Conservation (phyloP, 2,329 filamentous ascomycete genomes). For the Chrysoporthe cubensis region DNA sequence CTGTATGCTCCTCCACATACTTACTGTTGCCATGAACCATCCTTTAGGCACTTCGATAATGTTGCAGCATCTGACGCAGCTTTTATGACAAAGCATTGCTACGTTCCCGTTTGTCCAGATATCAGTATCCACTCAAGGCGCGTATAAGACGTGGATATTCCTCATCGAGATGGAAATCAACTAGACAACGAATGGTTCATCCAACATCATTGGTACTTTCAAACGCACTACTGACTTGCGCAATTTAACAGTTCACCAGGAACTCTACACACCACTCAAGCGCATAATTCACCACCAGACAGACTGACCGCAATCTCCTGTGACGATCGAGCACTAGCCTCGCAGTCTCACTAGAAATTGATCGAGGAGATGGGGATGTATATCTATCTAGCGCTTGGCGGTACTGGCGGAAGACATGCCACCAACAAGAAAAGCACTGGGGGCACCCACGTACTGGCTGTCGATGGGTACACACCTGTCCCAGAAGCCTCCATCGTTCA, state of each 20-base stretch:
- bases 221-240: background rate
- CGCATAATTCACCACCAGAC: background rate
- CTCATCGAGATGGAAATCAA: slow-evolving; percentile 1
- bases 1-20: background rate
- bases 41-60: slow-evolving; percentile 1
- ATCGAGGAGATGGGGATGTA: slow-evolving; percentile 10
- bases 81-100: slow-evolving; percentile 17
- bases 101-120: slow-evolving; percentile 1
- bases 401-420: slow-evolving; percentile 1
- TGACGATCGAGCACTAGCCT: background rate
- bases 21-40: slow-evolving; percentile 8
- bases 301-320: background rate
- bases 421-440: background rate
- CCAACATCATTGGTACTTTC: slow-evolving; percentile 6
- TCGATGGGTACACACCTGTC: background rate
- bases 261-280: background rate
- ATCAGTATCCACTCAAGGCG: background rate
- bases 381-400: background rate
- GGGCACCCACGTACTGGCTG: background rate
- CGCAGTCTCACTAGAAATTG: background rate
- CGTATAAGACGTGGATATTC: slow-evolving; percentile 24
- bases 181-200: background rate
- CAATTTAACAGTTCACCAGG: background rate
- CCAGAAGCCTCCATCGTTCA: background rate
- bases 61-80: background rate